Evolutionary conservation across 2,329 filamentous ascomycete species (phyloP), one percentile per base, ranked within the genome.

Genomic region (Sporothrix pseudoabietina): DNA sequence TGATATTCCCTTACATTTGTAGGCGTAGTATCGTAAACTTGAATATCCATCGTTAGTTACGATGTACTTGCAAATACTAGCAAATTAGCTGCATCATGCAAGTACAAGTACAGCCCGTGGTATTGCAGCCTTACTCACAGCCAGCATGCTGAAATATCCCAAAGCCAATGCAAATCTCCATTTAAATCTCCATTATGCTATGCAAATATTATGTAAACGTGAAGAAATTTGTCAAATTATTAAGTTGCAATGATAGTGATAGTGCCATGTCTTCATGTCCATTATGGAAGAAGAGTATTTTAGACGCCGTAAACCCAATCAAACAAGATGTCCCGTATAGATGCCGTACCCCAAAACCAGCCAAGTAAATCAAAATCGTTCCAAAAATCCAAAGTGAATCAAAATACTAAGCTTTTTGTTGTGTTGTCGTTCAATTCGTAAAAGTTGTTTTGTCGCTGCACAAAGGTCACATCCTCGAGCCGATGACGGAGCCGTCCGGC

Each of bases 401-500:
- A 19, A 3, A 54, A 5, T 26, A 54, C 8, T 54, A 65, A 44
- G 10, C 41, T 19, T 44, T 65, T 44, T 26, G 26, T 63, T 22
- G 35, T 65, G 5, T 47, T 22, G 41, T 66, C 44, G 44, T 66
- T 39, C 44, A 47, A 12, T 19, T 65, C n/a, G 6, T 44, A 7
- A 47, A 19, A 16, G n/a, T 41, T 2, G 14, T 41, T 35, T 9
- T 19, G 6, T 14, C 5, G 35, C 3, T 26, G 19, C 1, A 8
- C 4, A 5, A 19, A 12, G 32, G n/a, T 22, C 35, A 65, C 57
- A 39, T 32, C 70, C 47, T 59, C 47, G 57, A 26, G 8, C 71
- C 61, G n/a, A 59, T 35, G 26, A 61, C 68, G 8, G 69, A 71
- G 12, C 52, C 70, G n/a, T 69, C 73, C 3, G 73, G 73, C 14